Evolutionary conservation across 805 yeast genomes (phyloP).

Genomic region (Yarrowia sp.): DNA sequence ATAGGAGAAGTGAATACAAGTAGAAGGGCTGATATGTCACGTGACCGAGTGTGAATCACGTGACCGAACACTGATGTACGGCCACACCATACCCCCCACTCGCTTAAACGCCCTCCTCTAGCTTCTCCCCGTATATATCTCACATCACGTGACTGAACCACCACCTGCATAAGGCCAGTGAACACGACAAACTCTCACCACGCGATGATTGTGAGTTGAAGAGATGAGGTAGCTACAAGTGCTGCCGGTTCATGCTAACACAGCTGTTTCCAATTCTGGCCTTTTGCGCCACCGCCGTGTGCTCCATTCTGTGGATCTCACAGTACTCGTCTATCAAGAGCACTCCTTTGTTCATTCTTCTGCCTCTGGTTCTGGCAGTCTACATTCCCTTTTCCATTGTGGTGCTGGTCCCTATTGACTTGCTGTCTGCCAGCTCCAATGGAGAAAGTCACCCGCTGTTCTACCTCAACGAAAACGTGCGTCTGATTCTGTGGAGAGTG

Average conservation of each 20-base stretch:
- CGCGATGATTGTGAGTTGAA: conserved; percentile 37
- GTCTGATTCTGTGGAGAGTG: conserved; percentile 70
- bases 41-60: too few relatives aligned
- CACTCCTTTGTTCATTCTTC: conserved; percentile 55
- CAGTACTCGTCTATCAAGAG: conserved; percentile 50
- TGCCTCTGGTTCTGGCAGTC: conserved; percentile 64
- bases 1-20: too few relatives aligned
- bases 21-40: too few relatives aligned
- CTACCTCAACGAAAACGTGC: conserved; percentile 56
- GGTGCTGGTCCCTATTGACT: conserved; percentile 75
- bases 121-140: too few relatives aligned
- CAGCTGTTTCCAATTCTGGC: conserved; percentile 44
- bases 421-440: conserved; percentile 59
- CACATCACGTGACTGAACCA: conserved; percentile 21
- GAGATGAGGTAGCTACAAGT: too few relatives aligned
- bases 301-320: conserved; percentile 51
- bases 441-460: conserved; percentile 54
- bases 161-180: conserved; percentile 14
- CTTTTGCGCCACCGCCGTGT: conserved; percentile 46
- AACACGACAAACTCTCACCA: conserved; percentile 34
- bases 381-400: conserved; percentile 78
- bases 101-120: too few relatives aligned
- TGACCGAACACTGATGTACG: too few relatives aligned
- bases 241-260: conserved; percentile 4
- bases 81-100: too few relatives aligned